Evolutionary conservation across 2,329 filamentous ascomycete species (phyloP), one percentile per base, ranked within the genome.

Genomic region (Aureobasidium mangrovei): DNA sequence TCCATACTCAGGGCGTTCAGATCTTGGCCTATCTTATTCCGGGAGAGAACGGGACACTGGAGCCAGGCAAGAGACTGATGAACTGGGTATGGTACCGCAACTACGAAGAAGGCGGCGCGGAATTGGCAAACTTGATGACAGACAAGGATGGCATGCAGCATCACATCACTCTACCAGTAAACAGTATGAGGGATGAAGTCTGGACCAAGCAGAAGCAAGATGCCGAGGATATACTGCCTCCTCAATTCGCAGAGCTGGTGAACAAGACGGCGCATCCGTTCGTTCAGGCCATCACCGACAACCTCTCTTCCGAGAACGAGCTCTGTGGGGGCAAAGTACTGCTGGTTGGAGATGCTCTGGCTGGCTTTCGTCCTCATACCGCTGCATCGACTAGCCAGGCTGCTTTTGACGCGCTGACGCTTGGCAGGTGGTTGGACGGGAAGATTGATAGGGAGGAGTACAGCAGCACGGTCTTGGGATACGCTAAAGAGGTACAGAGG

Each of bases 51-150:
- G 74, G 73, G 2, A 65, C 64, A 1, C 63, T 73, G 4, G 62
- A 65, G 32, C 61, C 65, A 0, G 72, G 70, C 4, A 60, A 72
- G 27, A 68, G 73, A 8, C 67, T 74, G 3, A 65, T 77, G 58
- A 77, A 77, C 55, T 76, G 69, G 57, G 71, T 77, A 1, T 76
- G 72, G 67, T 78, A 77, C 62, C 68, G 63, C 51, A 73, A 75
- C 58, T 65, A 71, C 28, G 57, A 63, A 0, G 67, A 72, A n/a
- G 65, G 61, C 5, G 70, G 70, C 1, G 38, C 62, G 2, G 72
- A 72, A 24, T 65, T 74, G 27, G 60, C 62, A 7, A 68, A 71
- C 1, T 59, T 75, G 6, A 72, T 77, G 65, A 77, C 74, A 2
- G 74, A 76, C 55, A 56, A 64, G 3, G 59, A 72, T 26, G 72